Base-by-base conservation (phyloP, 192 early-diverging fungal species). In the Coemansia sp. region DNA sequence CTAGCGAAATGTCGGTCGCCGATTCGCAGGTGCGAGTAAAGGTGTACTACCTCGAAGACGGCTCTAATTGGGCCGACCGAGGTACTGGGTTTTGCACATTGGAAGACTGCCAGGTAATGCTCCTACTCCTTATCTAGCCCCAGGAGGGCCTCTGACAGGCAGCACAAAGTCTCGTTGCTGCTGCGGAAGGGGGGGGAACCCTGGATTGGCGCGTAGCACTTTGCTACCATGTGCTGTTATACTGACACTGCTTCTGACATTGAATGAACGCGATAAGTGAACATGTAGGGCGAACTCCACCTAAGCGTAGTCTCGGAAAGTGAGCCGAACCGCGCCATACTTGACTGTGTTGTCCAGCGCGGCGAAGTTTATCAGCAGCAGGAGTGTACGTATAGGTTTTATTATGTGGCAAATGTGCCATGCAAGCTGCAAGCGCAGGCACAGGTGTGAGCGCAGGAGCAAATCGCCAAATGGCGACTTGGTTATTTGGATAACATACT, bases 81-180 rank as follows among this genome's bases (percentile, higher is more conserved):
- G 96, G 96, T 41, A 96, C 93, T 5, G 96, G 96, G 15, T 87
- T 89, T 67, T 93, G 93, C 66, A 86, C 88, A 40, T 89, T 85
- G 75, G 86, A 88, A 40, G 88, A 86, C 77, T 90, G 88, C 72
- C 82, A 87, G 87, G 89, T 90, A 81, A 77, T 79, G 36, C 22
- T 4, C 29, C 38, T 12, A 8, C 44, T 46, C 15, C 31, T 18
- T 60, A 34, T 34, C 57, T 33, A 16, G 57, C 57, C 33, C 57
- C 16, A 34, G 31, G 12, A 7, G 15, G 6, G n/a, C 57, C 57
- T 15, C 31, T 16, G 27, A 31, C 54, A 31, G 54, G 54, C 54
- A 12, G 27, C 27, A 29, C 1, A 9, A 31, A 27, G 1, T 11
- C 27, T 55, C 16, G 27, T 27, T 27, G 27, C 27, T 33, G 57